These are phyloP conservation scores for Botryobasidium botryosum DNA, from an alignment of 768 basidiomycete genomes.

Conservation along the genomic window DNA sequence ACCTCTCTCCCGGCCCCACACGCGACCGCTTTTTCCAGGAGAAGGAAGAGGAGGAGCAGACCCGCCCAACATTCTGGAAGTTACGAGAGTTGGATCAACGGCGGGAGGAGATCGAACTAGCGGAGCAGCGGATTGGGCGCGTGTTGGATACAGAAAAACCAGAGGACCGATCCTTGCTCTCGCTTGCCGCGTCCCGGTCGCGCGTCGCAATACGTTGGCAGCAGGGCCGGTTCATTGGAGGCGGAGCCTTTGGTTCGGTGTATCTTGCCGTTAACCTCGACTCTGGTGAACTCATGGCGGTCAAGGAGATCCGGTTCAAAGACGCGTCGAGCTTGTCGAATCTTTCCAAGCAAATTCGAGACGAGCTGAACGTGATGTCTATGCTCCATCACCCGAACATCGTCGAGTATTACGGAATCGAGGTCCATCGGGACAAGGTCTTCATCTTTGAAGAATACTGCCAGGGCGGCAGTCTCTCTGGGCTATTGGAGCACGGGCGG, in stretches of 20 bases:
- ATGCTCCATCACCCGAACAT: constrained; percentile 95
- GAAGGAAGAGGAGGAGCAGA: constrained; percentile 23
- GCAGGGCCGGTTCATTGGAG: constrained; percentile 93
- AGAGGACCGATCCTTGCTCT: constrained; percentile 86
- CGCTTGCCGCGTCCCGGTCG: constrained; percentile 87
- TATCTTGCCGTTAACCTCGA: constrained; percentile 95
- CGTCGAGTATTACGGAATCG: constrained; percentile 97
- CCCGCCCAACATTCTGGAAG: constrained; percentile 56
- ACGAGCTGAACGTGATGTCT: constrained; percentile 96
- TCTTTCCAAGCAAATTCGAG: constrained; percentile 81
- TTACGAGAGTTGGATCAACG: constrained; percentile 47
- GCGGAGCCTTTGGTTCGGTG: constrained; percentile 99
- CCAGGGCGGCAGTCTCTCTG: constrained; percentile 82
- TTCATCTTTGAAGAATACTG: constrained; percentile 99
- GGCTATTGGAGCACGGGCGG: constrained; percentile 76
- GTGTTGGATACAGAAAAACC: constrained; percentile 87
- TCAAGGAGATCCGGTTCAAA: constrained; percentile 97
- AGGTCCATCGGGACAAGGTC: constrained; percentile 95
- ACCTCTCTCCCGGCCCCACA: constrained; percentile 20
- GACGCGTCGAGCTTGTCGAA: constrained; percentile 78
- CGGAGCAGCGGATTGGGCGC: constrained; percentile 69
- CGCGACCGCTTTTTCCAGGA: constrained; percentile 1
- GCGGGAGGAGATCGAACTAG: constrained; percentile 41
- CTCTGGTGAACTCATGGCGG: constrained; percentile 91
- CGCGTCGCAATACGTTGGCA: constrained; percentile 97